phyloP scores from a whole-genome alignment of 208 protist species.

The Leishmania lainsoni region DNA sequence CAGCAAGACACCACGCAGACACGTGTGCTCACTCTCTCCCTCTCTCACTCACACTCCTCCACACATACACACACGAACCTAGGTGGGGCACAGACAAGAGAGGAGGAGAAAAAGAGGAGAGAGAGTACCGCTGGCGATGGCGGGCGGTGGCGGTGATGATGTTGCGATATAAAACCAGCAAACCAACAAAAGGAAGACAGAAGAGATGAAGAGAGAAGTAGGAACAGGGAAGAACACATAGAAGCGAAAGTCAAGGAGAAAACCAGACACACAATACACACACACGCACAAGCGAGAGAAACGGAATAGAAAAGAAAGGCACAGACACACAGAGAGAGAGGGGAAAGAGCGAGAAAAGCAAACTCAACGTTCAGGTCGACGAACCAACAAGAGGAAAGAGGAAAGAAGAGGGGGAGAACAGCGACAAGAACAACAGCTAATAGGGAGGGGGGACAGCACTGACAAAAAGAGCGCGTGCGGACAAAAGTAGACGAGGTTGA shows the following conservation, averaged over 20 bases:
- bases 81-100: not conserved
- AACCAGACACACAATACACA: not conserved
- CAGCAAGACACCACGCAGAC: not conserved
- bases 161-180: not conserved
- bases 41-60: not conserved
- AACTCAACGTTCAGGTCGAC: not conserved
- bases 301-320: not conserved
- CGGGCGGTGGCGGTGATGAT: not conserved
- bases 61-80: not conserved
- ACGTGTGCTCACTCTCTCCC: not conserved
- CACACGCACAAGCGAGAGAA: not conserved
- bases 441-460: not conserved
- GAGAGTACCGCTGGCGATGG: not conserved
- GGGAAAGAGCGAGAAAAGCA: not conserved
- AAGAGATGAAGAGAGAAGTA: not conserved
- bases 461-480: not conserved
- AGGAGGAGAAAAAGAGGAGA: not conserved
- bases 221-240: constrained; percentile 3
- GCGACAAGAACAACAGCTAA: not conserved
- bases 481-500: not conserved
- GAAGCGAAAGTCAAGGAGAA: constrained; percentile 23
- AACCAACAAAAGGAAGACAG: not conserved
- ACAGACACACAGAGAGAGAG: not conserved
- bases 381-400: not conserved
- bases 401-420: not conserved